Percentiles rank a stretch among this genome's conserved stretches.
Evolutionary conservation across 192 early-diverging fungal species (phyloP).

Genomic region (Coemansia sp.): DNA sequence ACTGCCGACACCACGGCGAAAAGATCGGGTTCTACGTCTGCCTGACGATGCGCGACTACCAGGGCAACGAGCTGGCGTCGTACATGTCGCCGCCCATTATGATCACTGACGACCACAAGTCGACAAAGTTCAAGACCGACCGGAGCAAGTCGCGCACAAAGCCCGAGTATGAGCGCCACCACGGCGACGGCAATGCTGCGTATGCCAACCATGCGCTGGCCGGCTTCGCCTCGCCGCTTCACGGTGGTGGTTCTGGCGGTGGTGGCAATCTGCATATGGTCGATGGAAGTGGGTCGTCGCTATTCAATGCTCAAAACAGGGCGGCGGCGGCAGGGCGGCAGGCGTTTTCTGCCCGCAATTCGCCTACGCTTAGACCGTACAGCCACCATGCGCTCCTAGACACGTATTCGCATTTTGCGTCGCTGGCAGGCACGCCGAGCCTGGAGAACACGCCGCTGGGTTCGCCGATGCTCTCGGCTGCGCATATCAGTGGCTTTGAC

Average conservation of each 20-base stretch:
- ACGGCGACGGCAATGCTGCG: constrained; percentile 29
- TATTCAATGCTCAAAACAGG: background rate
- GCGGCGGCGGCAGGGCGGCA: constrained; percentile 22
- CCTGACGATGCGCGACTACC: constrained; percentile 72
- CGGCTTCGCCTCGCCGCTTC: constrained; percentile 29
- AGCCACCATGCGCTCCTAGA: constrained; percentile 31
- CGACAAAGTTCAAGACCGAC: constrained; percentile 64
- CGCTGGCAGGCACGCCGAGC: constrained; percentile 49
- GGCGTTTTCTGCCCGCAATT: constrained; percentile 50
- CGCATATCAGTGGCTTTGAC: constrained; percentile 45
- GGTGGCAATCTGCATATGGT: constrained; percentile 10
- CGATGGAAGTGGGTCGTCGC: background rate
- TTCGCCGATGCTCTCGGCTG: constrained; percentile 48
- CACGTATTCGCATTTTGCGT: constrained; percentile 54
- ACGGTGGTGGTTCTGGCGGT: background rate
- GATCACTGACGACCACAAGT: constrained; percentile 99
- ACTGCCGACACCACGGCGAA: constrained; percentile 93
- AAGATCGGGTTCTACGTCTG: constrained; percentile 91
- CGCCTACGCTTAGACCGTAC: constrained; percentile 44
- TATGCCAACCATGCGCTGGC: constrained; percentile 50
- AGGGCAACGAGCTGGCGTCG: constrained; percentile 65
- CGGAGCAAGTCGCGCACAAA: constrained; percentile 52
- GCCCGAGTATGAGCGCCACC: constrained; percentile 55
- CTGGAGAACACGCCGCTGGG: constrained; percentile 47
- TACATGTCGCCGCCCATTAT: constrained; percentile 89